These are phyloP conservation scores for Parmelia sp. DNA, from an alignment of 495 filamentous ascomycete genomes.

Conservation along the genomic window DNA sequence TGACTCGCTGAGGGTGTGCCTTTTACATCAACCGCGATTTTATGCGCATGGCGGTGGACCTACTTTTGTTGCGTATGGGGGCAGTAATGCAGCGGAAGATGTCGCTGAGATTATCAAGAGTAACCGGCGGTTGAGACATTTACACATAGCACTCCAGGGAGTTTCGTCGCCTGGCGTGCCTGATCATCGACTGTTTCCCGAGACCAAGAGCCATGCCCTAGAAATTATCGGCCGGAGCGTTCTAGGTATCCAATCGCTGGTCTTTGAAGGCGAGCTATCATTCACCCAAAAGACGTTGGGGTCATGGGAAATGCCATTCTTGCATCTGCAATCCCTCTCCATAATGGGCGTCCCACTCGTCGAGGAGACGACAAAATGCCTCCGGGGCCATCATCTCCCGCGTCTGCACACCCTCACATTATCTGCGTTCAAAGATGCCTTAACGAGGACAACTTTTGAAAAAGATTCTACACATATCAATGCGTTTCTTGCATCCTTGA, in stretches of 20 bases:
- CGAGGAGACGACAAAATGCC: neutral
- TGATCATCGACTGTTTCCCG: neutral
- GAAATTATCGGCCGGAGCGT: neutral
- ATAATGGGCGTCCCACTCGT: neutral
- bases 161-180: neutral
- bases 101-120: neutral
- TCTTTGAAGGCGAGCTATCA: neutral
- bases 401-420: neutral
- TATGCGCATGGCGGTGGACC: neutral
- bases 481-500: neutral
- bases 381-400: neutral
- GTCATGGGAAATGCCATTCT: neutral
- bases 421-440: neutral
- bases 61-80: neutral
- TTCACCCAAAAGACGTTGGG: neutral
- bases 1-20: neutral
- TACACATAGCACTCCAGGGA: neutral
- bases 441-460: neutral
- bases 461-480: neutral
- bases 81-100: neutral
- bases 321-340: slow-evolving; percentile 2
- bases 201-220: neutral
- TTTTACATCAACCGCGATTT: neutral
- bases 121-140: neutral
- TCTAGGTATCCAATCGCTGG: neutral